phyloP scores from a whole-genome alignment of 176 grass and related monocot genomes.

The Chloris gayana region DNA sequence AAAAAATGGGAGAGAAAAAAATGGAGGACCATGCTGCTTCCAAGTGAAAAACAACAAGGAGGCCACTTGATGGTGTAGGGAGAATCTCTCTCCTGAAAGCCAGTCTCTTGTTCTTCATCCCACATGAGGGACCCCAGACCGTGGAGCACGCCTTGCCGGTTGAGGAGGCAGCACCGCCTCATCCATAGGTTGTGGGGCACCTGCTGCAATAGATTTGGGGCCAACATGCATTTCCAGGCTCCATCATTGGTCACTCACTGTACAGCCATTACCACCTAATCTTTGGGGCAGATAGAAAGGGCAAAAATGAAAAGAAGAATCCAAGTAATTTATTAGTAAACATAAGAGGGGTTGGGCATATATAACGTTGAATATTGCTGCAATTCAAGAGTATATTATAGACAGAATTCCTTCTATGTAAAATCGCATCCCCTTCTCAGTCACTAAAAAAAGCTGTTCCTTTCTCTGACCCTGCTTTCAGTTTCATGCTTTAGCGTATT shows the following conservation, averaged over 20 bases:
- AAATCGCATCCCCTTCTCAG: no score
- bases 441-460: no score
- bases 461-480: no score
- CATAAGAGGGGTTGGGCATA: no score
- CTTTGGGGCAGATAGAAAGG: no score
- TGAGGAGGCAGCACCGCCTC: conserved; percentile 25
- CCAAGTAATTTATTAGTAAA: no score
- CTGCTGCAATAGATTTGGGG: conserved; percentile 23
- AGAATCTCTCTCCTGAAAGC: conserved; percentile 29
- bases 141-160: conserved; percentile 46
- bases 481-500: no score
- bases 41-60: conserved; percentile 28
- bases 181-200: conserved; percentile 14
- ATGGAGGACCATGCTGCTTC: not conserved
- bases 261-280: no score
- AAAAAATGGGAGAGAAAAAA: not conserved
- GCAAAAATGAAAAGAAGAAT: no score
- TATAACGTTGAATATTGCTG: no score
- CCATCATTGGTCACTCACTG: conserved; percentile 8
- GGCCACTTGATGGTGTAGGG: conserved; percentile 17
- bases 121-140: conserved; percentile 4
- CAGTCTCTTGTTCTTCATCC: not conserved
- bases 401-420: no score
- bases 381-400: no score
- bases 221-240: not conserved